Evolutionary conservation across 257 asterid species (phyloP), one percentile per base, ranked within the genome.

Genomic region (Coffea eugenioides): DNA sequence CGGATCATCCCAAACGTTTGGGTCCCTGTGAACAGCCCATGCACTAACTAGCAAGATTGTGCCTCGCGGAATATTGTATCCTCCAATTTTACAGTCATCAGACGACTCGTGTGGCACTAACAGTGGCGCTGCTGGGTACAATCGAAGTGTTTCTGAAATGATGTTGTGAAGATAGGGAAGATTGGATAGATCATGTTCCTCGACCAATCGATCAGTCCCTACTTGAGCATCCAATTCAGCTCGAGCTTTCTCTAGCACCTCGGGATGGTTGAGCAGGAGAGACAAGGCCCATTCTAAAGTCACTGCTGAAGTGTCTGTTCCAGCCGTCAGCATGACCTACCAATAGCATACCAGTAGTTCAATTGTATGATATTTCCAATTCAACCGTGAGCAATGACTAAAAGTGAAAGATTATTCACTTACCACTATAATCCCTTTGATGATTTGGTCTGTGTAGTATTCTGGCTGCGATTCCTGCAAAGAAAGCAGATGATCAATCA

Each of bases 221-320:
- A 90, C 84, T 11, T 81, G 39, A 2, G 25, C 70, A 84, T 90
- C 91, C 43, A 39, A 39, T 39, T 39, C 43, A 39, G 43, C 43
- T 39, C 5, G 43, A 39, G 43, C 43, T 39, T 39, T 39, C 43
- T 39, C 43, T 4, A 39, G 43, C 43, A 39, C 43, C 43, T 39
- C 43, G 43, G 43, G 97, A 80, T 90, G 85, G 82, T 91, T 91
- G 16, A 93, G 89, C 52, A 93, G 75, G 39, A 81, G 85, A 0
- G 93, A 79, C 86, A 91, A 86, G 1, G 93, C 95, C 93, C 97
- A 91, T 82, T 93, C 93, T 5, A 91, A 45, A 1, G 91, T 91
- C 75, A 77, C 88, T 0, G 92, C 59, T 41, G 94, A 83, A 43
- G 79, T 82, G 31, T 80, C 83, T 23, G 83, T 80, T 41, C 89